phyloP scores from a whole-genome alignment of 768 basidiomycete species.

The Serpula lacrymans region DNA sequence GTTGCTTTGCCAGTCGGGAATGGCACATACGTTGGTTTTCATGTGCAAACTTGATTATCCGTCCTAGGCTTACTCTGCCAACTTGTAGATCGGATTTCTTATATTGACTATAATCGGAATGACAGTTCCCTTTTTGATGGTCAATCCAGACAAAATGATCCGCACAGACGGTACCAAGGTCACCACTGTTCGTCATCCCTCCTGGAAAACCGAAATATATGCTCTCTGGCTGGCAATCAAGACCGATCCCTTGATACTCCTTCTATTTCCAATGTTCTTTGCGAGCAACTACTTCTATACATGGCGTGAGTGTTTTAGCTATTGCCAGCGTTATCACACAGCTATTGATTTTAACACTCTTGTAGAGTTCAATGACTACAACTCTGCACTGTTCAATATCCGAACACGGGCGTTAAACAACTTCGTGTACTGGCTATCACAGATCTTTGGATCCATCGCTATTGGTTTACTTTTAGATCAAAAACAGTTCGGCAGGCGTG shows the following conservation, averaged over 20 bases:
- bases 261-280: slow-evolving; percentile 82
- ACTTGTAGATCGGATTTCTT: slow-evolving; percentile 42
- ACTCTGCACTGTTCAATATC: slow-evolving; percentile 71
- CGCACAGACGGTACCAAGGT: slow-evolving; percentile 72
- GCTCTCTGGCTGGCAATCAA: slow-evolving; percentile 62
- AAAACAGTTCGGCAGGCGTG: slow-evolving; percentile 49
- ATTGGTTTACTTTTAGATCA: slow-evolving; percentile 68
- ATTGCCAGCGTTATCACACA: slow-evolving; percentile 1
- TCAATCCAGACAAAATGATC: slow-evolving; percentile 66
- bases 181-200: slow-evolving; percentile 56
- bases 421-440: slow-evolving; percentile 75
- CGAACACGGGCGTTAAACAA: slow-evolving; percentile 73
- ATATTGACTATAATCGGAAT: slow-evolving; percentile 66
- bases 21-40: slow-evolving; percentile 61
- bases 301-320: slow-evolving; percentile 54
- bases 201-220: slow-evolving; percentile 70
- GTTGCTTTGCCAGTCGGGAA: slow-evolving; percentile 47
- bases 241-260: slow-evolving; percentile 66
- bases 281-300: slow-evolving; percentile 82
- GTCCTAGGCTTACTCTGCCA: slow-evolving; percentile 40
- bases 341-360: slow-evolving; percentile 1
- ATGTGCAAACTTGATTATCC: not conserved
- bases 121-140: slow-evolving; percentile 64
- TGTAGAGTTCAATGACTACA: slow-evolving; percentile 75
- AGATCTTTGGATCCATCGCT: slow-evolving; percentile 66